Base-by-base conservation (phyloP, 225 moss, liverwort and hornwort species). In the Takakia lepidozioides region DNA sequence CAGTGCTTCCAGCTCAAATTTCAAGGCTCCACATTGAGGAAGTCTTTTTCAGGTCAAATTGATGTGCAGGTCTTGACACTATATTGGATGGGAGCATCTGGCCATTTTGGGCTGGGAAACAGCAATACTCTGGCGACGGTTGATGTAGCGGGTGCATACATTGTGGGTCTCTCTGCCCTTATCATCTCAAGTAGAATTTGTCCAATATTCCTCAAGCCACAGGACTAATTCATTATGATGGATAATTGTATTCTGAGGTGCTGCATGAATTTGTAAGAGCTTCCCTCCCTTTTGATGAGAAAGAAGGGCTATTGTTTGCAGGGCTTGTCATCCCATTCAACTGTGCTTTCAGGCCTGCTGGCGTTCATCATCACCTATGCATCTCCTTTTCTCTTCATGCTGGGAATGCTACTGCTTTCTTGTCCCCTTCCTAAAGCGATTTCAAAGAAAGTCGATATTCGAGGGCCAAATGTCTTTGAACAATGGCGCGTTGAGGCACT, bases 61-160 rank as follows among this genome's bases (percentile, higher is more conserved):
- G n/a, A n/a, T n/a, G n/a, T 48, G 62, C 68, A 86, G 71, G 67
- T 86, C 35, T 57, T 90, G 49, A 48, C 60, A 29, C 52, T 86
- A 28, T 77, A 86, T 67, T 90, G 89, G 89, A 80, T 90, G 60
- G 89, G 89, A 72, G 72, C 55, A 43, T 80, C 80, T 25, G 89
- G 83, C 36, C 80, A 90, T 60, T 90, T 86, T 62, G 80, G 72
- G 36, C 86, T 90, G 54, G 89, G 89, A 42, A 90, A 90, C 70
- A 90, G 85, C 66, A 90, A 90, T 48, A 86, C 89, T 22, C 89
- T 90, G 20, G 86, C 89, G 3, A 90, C 89, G 58, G 89, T 90
- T 29, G 89, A 90, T 46, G 89, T 90, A 23, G 86, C 89, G 38
- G 89, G 89, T 55, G 89, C 86, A 52, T 90, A 90, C 51, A 86